Evolutionary conservation across 2,329 filamentous ascomycete species (phyloP), one percentile per base, ranked within the genome.

Genomic region (Pyricularia sp.): DNA sequence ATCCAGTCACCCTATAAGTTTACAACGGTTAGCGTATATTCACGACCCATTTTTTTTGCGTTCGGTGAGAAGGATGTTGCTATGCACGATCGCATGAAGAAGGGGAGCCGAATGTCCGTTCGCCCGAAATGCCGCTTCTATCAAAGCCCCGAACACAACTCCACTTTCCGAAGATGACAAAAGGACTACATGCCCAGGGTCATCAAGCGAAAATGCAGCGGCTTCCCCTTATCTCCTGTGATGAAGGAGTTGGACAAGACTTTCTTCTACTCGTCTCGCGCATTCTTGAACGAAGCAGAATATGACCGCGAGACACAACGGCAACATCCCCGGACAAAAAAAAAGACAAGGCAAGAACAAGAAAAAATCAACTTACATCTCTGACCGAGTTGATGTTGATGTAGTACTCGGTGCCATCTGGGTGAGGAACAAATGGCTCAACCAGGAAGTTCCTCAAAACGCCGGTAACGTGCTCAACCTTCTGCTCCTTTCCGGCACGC

Each of bases 301-400:
- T 0, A 31, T 14, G 3, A 64, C 20, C n/a, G 5, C 11, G 23
- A 26, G 55, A 20, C 50, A 59, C 23, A 58, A 58, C n/a, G 4
- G 14, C 42, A 28, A 17, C 42, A 63, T 7, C 25, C n/a, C n/a
- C 59, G 20, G 2, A 26, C 12, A 63, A 20, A 9, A 26, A 10
- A 66, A 33, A 36, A 63, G 26, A 23, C 17, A 23, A 72, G 68
- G n/a, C 17, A 23, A 72, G 68, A 68, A 71, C 33, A 73, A 75
- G 73, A 71, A 74, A 74, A 69, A 64, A 59, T 69, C 68, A 71
- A 89, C 93, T 89, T 90, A 98, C 95, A 90, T 98, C 95, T 86
- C 95, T 92, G 78, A 97, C 94, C 72, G 95, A 98, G 88, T 97
- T 95, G 86, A 99, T 99, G 90, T 97, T 97, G 86, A 99, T 97